Conservation (phyloP, 768 basidiomycete genomes). For the Leccinellum rugosiceps region DNA sequence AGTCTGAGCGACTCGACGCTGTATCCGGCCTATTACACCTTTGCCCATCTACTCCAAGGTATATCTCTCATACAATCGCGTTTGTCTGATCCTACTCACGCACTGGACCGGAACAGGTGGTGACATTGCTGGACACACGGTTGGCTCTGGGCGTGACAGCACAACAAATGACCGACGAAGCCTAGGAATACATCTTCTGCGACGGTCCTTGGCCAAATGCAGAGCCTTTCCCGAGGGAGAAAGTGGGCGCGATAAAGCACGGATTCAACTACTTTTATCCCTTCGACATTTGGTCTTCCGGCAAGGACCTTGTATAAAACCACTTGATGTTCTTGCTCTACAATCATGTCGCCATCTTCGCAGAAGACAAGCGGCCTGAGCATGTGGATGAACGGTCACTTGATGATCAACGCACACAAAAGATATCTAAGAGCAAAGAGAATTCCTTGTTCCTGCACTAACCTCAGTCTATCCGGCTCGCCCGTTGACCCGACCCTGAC, state of each 20-base stretch:
- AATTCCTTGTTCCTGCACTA: too few relatives aligned
- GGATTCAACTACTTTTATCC: conserved; percentile 98
- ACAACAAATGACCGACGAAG: conserved; percentile 94
- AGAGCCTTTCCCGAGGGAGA: conserved; percentile 66
- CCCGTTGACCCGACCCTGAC: too few relatives aligned
- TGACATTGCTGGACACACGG: conserved; percentile 72
- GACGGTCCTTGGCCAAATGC: conserved; percentile 70
- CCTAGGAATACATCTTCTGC: conserved; percentile 93
- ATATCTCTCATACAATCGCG: conserved; percentile 17
- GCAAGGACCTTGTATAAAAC: conserved; percentile 95
- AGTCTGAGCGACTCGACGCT: conserved; percentile 96
- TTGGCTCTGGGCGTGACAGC: conserved; percentile 86
- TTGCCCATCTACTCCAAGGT: conserved; percentile 90
- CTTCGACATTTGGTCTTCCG: conserved; percentile 96
- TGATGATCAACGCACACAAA: conserved; percentile 97
- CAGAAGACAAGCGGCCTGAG: conserved; percentile 82
- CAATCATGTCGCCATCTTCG: conserved; percentile 92
- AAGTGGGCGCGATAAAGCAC: conserved; percentile 80
- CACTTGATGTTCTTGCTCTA: conserved; percentile 93
- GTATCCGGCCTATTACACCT: conserved; percentile 98
- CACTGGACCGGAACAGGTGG: conserved; percentile 40
- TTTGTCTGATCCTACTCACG: conserved; percentile 7
- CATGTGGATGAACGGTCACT: conserved; percentile 93
- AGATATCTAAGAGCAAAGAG: conserved; percentile 97
- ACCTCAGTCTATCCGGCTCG: too few relatives aligned